Evolutionary conservation across 345 rosid genomes (phyloP).

Genomic region (Hibiscus syriacus): DNA sequence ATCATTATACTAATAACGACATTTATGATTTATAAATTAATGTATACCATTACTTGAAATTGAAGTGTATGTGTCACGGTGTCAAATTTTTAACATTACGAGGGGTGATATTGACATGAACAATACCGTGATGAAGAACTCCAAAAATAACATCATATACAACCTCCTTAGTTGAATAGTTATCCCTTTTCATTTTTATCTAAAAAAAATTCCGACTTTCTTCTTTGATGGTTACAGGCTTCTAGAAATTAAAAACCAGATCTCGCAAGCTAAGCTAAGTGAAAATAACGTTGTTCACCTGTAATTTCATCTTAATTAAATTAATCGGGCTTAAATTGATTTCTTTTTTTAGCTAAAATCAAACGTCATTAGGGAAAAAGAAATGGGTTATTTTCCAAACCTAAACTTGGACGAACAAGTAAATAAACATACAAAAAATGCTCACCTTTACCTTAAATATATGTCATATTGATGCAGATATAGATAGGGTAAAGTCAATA

Average conservation of each 20-base stretch:
- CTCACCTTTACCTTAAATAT: background rate
- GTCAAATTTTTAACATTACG: slow-evolving; percentile 8
- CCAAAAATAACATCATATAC: background rate
- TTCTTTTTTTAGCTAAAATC: background rate
- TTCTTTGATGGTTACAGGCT: slow-evolving; percentile 14
- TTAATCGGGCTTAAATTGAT: no score
- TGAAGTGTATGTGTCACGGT: no score
- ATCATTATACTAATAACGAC: no score
- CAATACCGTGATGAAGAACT: background rate
- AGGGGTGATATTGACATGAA: slow-evolving; percentile 12
- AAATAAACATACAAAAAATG: no score
- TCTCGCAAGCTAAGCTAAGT: background rate
- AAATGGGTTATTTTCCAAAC: slow-evolving; percentile 6
- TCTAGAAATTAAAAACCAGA: slow-evolving; percentile 7
- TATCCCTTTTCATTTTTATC: background rate
- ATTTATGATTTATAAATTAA: no score
- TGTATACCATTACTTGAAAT: no score
- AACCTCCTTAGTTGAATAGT: slow-evolving; percentile 3
- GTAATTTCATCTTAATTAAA: no score
- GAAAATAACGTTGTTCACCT: no score
- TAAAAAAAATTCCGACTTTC: background rate
- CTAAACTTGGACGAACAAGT: background rate
- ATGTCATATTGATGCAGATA: slow-evolving; percentile 1
- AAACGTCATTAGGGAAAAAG: slow-evolving; percentile 1
- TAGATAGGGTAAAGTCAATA: no score